phyloP scores from a whole-genome alignment of 1,284 basidiomycete species.

The Athelia psychrophila region DNA sequence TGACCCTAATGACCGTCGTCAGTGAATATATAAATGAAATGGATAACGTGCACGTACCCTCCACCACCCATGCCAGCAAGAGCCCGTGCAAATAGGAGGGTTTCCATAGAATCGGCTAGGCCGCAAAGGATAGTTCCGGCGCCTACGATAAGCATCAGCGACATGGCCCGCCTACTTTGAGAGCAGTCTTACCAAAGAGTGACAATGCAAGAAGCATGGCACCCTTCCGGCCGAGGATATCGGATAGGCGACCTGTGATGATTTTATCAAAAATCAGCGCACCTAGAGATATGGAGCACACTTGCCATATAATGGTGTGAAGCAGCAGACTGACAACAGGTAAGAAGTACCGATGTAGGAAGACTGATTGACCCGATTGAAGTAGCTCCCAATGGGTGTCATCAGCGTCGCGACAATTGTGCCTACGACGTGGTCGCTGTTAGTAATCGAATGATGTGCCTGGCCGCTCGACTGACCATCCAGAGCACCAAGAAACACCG shows the following conservation, averaged over 20 bases:
- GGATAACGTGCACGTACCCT: not conserved
- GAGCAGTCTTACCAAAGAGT: constrained; percentile 63
- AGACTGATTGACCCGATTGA: constrained; percentile 74
- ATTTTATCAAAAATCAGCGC: constrained; percentile 20
- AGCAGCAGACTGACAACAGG: constrained; percentile 86
- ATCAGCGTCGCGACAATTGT: constrained; percentile 79
- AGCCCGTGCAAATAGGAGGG: constrained; percentile 78
- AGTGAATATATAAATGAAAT: constrained; percentile 5
- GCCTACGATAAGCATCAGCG: constrained; percentile 39
- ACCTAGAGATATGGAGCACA: constrained; percentile 10
- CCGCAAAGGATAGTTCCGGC: constrained; percentile 83
- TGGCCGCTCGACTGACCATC: constrained; percentile 51
- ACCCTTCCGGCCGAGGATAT: constrained; percentile 84
- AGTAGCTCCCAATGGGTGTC: constrained; percentile 77
- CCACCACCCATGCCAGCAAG: constrained; percentile 78
- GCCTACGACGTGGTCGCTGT: constrained; percentile 33
- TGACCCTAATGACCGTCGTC: constrained; percentile 47
- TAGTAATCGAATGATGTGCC: not conserved
- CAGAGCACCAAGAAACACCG: constrained; percentile 77
- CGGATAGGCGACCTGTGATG: constrained; percentile 72
- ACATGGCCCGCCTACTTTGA: constrained; percentile 9
- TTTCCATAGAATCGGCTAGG: constrained; percentile 78
- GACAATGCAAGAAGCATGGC: constrained; percentile 79
- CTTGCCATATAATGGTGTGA: constrained; percentile 85
- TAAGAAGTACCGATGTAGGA: constrained; percentile 89